These are phyloP conservation scores for Austroboletus niveus DNA, from an alignment of 1,284 basidiomycete species.

Conservation along the genomic window DNA sequence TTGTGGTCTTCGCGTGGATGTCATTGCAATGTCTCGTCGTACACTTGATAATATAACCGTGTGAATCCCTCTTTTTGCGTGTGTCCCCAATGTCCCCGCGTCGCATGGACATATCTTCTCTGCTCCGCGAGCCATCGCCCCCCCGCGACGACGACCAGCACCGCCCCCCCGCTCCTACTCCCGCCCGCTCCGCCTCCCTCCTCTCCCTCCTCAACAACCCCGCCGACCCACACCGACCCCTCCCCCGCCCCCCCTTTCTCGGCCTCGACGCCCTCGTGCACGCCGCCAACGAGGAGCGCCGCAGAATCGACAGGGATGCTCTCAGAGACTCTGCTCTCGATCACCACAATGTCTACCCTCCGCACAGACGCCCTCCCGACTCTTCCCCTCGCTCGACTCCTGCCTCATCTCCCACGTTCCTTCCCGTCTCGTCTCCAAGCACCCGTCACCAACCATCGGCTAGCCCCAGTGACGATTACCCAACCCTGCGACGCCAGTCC, in stretches of 20 bases:
- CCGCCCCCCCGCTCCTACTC: slow-evolving; percentile 2
- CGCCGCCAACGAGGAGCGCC: slow-evolving; percentile 52
- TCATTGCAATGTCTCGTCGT: slow-evolving; percentile 86
- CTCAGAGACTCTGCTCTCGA: neutral
- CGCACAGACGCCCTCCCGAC: slow-evolving; percentile 24
- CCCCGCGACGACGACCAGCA: slow-evolving; percentile 15
- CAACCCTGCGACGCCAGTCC: slow-evolving; percentile 24
- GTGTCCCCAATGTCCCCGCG: slow-evolving; percentile 51
- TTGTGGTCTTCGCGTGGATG: slow-evolving; percentile 65
- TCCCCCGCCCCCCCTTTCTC: slow-evolving; percentile 18
- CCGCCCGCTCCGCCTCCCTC: slow-evolving; percentile 16
- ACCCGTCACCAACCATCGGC: slow-evolving; percentile 17
- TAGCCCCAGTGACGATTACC: slow-evolving; percentile 19
- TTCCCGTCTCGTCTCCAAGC: slow-evolving; percentile 12
- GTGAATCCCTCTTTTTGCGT: slow-evolving; percentile 5
- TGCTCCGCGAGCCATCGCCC: slow-evolving; percentile 46
- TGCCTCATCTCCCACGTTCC: slow-evolving; percentile 6
- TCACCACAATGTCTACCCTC: neutral
- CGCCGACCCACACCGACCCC: neutral
- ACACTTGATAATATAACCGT: slow-evolving; percentile 41
- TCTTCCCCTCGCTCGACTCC: slow-evolving; percentile 14
- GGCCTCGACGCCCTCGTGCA: slow-evolving; percentile 55
- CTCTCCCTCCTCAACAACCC: slow-evolving; percentile 20
- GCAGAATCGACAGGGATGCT: slow-evolving; percentile 32
- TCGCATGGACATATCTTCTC: slow-evolving; percentile 68